Evolutionary conservation across 805 yeast species (phyloP).

Genomic region (Ogataea trehalophila): DNA sequence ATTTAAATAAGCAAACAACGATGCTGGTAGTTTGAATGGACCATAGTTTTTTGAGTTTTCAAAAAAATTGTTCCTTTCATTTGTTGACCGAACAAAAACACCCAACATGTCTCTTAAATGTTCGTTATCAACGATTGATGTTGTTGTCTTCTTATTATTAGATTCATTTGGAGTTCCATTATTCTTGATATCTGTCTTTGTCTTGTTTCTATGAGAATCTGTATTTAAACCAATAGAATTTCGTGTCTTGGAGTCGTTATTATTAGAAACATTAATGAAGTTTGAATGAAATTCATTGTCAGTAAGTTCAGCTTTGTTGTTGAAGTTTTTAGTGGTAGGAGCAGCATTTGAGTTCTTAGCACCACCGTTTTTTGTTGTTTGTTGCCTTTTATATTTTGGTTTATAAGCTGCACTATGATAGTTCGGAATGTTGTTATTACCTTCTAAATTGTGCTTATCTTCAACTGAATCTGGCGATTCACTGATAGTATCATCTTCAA

Average conservation of each 20-base stretch:
- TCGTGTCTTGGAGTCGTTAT: too few relatives aligned
- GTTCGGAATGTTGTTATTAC: slow-evolving; percentile 10
- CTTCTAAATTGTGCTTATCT: background rate
- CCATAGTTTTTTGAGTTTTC: slow-evolving; percentile 14
- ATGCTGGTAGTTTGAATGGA: slow-evolving; percentile 12
- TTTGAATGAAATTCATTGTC: background rate
- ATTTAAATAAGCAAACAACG: slow-evolving; percentile 9
- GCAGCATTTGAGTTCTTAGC: background rate
- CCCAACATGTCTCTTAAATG: slow-evolving; percentile 18
- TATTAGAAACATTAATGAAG: background rate
- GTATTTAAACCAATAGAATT: too few relatives aligned
- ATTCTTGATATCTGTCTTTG: background rate
- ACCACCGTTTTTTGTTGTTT: background rate
- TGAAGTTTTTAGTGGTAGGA: background rate
- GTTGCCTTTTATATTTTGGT: slow-evolving; percentile 2
- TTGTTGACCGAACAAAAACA: slow-evolving; percentile 15
- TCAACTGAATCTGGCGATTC: slow-evolving; percentile 3
- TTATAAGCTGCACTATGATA: slow-evolving; percentile 16
- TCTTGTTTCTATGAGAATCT: background rate
- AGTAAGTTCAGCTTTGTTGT: background rate
- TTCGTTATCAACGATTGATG: slow-evolving; percentile 8
- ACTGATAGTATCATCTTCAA: slow-evolving; percentile 6
- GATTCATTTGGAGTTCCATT: background rate
- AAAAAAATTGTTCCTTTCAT: slow-evolving; percentile 4
- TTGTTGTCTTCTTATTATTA: background rate